Evolutionary conservation across 148 eudicot genomes (phyloP).

Genomic region (Nepenthes gracilis): DNA sequence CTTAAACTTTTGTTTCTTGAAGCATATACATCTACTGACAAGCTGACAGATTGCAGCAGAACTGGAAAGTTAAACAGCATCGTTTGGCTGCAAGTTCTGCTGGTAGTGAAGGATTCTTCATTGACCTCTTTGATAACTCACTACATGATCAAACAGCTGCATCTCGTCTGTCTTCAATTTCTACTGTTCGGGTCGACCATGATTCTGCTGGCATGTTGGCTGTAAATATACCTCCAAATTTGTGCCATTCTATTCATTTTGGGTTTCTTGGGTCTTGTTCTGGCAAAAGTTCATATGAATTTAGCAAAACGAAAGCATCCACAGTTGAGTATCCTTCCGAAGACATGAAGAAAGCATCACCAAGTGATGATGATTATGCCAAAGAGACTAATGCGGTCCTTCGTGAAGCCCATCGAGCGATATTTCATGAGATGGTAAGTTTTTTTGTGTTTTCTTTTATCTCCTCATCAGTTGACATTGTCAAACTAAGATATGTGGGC

Average conservation of each 20-base stretch:
- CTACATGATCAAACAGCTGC: slow-evolving; percentile 36
- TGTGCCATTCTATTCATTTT: slow-evolving; percentile 62
- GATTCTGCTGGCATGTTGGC: slow-evolving; percentile 89
- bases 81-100: slow-evolving; percentile 73
- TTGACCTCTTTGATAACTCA: slow-evolving; percentile 72
- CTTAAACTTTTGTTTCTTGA: neutral
- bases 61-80: slow-evolving; percentile 95
- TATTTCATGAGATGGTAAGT: slow-evolving; percentile 76
- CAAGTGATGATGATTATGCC: slow-evolving; percentile 56
- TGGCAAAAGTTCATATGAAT: slow-evolving; percentile 11
- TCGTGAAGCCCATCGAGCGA: slow-evolving; percentile 68
- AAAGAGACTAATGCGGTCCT: slow-evolving; percentile 54
- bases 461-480: neutral
- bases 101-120: slow-evolving; percentile 86
- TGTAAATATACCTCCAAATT: slow-evolving; percentile 62
- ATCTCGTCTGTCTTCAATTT: slow-evolving; percentile 56
- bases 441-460: slow-evolving; percentile 3
- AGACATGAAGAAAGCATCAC: slow-evolving; percentile 36
- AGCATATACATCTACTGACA: slow-evolving; percentile 12
- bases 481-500: no score
- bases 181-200: slow-evolving; percentile 76
- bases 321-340: slow-evolving; percentile 24
- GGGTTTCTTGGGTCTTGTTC: slow-evolving; percentile 39
- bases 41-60: slow-evolving; percentile 79
- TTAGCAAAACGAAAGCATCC: slow-evolving; percentile 12